phyloP scores from a whole-genome alignment of 192 early-diverging fungal genomes.

The Mortierella hygrophila region DNA sequence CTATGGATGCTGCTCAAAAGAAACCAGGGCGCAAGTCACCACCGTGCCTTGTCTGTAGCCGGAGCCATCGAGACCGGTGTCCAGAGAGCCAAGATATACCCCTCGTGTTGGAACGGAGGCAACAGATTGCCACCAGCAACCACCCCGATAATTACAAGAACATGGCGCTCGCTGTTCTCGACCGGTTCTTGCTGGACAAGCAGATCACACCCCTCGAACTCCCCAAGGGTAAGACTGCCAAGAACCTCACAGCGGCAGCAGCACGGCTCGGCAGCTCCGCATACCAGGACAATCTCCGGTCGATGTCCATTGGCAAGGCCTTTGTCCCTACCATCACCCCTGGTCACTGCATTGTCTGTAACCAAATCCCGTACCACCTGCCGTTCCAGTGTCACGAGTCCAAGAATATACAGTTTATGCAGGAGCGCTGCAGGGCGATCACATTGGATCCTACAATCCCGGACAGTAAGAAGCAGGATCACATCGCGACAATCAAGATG shows the following conservation, averaged over 20 bases:
- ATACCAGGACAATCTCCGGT: slow-evolving; percentile 48
- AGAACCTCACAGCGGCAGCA: slow-evolving; percentile 37
- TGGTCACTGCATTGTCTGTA: slow-evolving; percentile 52
- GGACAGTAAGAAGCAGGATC: slow-evolving; percentile 51
- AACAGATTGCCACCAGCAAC: slow-evolving; percentile 55
- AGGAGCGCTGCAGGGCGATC: slow-evolving; percentile 46
- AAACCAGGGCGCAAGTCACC: slow-evolving; percentile 29
- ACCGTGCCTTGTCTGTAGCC: slow-evolving; percentile 43
- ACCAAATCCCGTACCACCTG: slow-evolving; percentile 44
- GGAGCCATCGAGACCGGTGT: slow-evolving; percentile 48
- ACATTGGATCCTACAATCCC: slow-evolving; percentile 51
- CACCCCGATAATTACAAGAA: slow-evolving; percentile 47
- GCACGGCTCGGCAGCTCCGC: slow-evolving; percentile 44
- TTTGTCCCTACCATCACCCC: slow-evolving; percentile 54
- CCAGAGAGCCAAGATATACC: slow-evolving; percentile 57
- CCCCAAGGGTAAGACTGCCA: slow-evolving; percentile 34
- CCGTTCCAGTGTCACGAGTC: slow-evolving; percentile 50
- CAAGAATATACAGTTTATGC: slow-evolving; percentile 44
- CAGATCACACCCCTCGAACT: slow-evolving; percentile 42
- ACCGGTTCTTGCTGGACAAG: slow-evolving; percentile 44
- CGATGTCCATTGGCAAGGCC: slow-evolving; percentile 52
- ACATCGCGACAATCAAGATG: slow-evolving; percentile 44
- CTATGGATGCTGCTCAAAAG: slow-evolving; percentile 17
- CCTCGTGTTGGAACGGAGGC: slow-evolving; percentile 46
- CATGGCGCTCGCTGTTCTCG: slow-evolving; percentile 32